Evolutionary conservation across 345 rosid species (phyloP), one percentile per base, ranked within the genome.

Genomic region (Boechera stricta): DNA sequence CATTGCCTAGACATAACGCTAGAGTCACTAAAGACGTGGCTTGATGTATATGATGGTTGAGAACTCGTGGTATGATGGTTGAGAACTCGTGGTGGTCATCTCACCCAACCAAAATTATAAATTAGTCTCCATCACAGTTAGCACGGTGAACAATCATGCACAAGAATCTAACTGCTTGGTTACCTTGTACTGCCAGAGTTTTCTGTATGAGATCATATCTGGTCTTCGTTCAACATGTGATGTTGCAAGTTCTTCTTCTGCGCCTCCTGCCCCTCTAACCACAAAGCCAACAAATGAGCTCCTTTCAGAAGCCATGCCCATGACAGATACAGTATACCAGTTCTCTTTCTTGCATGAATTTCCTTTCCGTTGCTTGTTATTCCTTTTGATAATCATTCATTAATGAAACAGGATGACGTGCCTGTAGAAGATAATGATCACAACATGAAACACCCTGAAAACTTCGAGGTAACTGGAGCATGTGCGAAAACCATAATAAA

Each of bases 221-320:
- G 87, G 98, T 76, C 90, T 88, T 64, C 91, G 86, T 64, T 84
- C 94, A 39, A 85, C 85, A 41, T 82, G 86, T 74, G 89, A 89
- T 79, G 85, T 84, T 59, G 94, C 90, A 57, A 95, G 99, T 83
- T 95, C 97, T 72, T 93, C 98, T 80, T 88, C 90, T 77, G 79
- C 89, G 71, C 88, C 85, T 65, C 89, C 92, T 48, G 83, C 84
- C 73, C 51, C 86, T 73, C 83, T 87, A 67, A 73, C 79, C 11
- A 65, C 83, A 18, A 90, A 86, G 81, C 92, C 94, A 73, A 89
- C 90, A 16, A 69, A 63, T 52, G 88, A 86, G 75, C 91, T 90
- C 73, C 85, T 94, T 55, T 82, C 86, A 69, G 92, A 87, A 83
- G 86, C 82, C 72, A 82, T 67, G 18, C 90, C 90, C 18, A 78